Base-by-base conservation (phyloP, 108 stramenopile genomes). In the Nitzschia sp. region DNA sequence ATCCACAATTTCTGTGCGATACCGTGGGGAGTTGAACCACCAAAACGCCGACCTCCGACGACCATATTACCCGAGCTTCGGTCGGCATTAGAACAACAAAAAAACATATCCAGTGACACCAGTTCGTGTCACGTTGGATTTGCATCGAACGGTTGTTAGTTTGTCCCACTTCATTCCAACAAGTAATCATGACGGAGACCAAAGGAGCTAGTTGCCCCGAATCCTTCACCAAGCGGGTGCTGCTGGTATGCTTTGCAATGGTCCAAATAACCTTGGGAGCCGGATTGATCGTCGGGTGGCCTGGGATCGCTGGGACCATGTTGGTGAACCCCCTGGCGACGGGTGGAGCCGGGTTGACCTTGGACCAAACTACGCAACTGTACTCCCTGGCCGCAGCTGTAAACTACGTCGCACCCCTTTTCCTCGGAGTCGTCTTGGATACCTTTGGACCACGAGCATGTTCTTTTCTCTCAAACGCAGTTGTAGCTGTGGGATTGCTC, bases 201-300 rank as follows among this genome's bases (percentile, higher is more conserved):
- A 48, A 51, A 24, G 30, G 48, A 23, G 64, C 64, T 51, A 5
- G 25, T 11, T 47, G 17, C 13, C 66, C 66, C 26, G 54, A 54
- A n/a, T 68, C 54, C 0, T 42, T 54, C 3, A n/a, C 33, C 27
- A 47, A 27, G 11, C 25, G 71, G 25, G 64, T 72, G 27, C 28
- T 65, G 38, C 38, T 72, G 34, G 71, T 74, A 34, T 47, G 58
- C n/a, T 64, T 79, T 23, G 78, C 60, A 45, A 74, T 73, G 59
- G 23, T 70, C 27, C 78, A 79, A 46, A 74, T 53, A 26, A 74
- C 66, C 15, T 27, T 79, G 38, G 55, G 46, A 5, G 72, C 63
- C 8, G 78, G 78, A 32, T 24, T 79, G 32, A 74, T 79, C 17
- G 61, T 73, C 36, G 76, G 76, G 0, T 79, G 78, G 78, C 67